A percentile compares a stretch with the other conserved stretches of the same genome.
Conservation (phyloP, 441 rosid genomes). For the Gossypium gossypioides region DNA sequence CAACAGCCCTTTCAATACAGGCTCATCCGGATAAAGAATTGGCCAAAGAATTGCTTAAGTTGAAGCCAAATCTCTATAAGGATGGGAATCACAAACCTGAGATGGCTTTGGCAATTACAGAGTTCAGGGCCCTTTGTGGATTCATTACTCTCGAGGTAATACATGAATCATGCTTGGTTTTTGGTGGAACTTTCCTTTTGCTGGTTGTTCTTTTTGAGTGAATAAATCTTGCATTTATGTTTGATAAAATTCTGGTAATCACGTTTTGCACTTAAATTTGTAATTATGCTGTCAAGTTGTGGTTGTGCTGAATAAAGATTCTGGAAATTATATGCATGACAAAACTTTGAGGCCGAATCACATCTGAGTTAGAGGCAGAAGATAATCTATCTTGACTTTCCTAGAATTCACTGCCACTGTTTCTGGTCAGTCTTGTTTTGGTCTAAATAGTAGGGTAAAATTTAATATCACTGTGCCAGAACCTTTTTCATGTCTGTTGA, state of each 20-base stretch:
- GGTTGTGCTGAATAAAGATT: not conserved
- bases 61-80: constrained; percentile 60
- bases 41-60: constrained; percentile 60
- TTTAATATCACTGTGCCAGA: not conserved
- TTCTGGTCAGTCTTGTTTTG: not conserved
- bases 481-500: not conserved
- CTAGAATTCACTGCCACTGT: not conserved
- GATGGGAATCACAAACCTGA: constrained; percentile 90
- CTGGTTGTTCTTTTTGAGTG: not conserved
- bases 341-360: not conserved
- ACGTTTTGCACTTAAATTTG: not conserved
- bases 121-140: constrained; percentile 6
- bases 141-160: constrained; percentile 33
- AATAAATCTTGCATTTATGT: not conserved
- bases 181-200: not conserved
- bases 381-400: not conserved
- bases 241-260: not conserved
- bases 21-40: constrained; percentile 84
- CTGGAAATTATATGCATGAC: not conserved
- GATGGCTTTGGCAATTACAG: constrained; percentile 90
- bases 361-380: not conserved
- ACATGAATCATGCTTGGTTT: constrained; percentile 2
- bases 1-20: constrained; percentile 84
- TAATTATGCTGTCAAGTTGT: not conserved
- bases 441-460: not conserved